Base-by-base conservation (phyloP, 1,284 basidiomycete species). In the Singerocomus inundabilis region DNA sequence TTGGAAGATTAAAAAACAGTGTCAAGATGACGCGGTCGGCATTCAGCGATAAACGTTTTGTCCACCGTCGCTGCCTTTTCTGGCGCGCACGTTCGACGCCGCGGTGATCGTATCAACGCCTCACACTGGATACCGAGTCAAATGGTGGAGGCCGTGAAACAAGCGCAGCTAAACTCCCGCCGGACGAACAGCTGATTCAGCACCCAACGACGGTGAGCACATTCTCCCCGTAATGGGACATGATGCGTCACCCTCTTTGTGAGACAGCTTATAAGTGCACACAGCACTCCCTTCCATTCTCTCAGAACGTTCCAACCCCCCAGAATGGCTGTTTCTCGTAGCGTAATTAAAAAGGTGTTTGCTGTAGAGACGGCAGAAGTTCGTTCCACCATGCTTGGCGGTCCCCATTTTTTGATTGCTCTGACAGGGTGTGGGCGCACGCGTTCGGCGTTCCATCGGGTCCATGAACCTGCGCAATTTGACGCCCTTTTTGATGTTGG, bases 361-460 rank as follows among this genome's bases (percentile, higher is more conserved):
- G 84, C 93, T 0, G 71, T 85, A 15, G 93, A 97, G 68, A 88
- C 85, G 4, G 72, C 84, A 15, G 96, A 98, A 78, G 87, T 85
- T 41, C 25, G 53, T 49, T 3, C 13, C 9, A n/a, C 8, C 30
- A 28, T 18, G 42, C 29, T 46, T 16, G 21, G 0, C 18, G 2
- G 24, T 39, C 31, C 7, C 24, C 44, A 4, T 33, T 26, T 42
- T 26, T 46, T 51, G 4, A 53, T 41, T 4, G 7, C 6, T 31
- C 28, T 33, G 25, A n/a, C 33, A 85, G 85, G 93, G 94, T n/a
- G 88, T 75, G 5, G 93, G 93, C 10, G 93, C 90, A 6, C 74
- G 78, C 39, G 95, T 98, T n/a, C 80, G 93, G 52, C 79, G 96
- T 39, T 91, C 88, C 26, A 97, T 98, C 58, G 95, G 95, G 11